Evolutionary conservation across 2,329 filamentous ascomycete genomes (phyloP).

Genomic region (Sodiomyces alkalinus): DNA sequence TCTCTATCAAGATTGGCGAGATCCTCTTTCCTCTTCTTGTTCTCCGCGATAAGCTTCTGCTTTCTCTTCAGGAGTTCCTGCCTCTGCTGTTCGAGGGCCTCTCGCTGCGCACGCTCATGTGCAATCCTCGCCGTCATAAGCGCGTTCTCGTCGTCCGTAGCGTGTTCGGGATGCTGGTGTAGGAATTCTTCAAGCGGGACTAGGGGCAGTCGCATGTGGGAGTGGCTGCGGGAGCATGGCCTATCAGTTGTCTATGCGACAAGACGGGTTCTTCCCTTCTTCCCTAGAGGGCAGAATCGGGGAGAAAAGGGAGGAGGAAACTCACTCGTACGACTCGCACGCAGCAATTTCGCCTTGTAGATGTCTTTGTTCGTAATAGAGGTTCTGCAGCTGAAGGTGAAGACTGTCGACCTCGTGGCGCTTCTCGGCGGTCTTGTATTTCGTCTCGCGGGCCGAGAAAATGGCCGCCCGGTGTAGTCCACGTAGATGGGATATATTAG

Average conservation of each 20-base stretch:
- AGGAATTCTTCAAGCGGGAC: constrained; percentile 76
- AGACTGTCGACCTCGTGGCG: constrained; percentile 83
- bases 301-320: constrained; percentile 10
- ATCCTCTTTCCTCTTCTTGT: constrained; percentile 89
- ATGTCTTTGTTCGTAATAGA: constrained; percentile 92
- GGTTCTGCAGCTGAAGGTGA: constrained; percentile 84
- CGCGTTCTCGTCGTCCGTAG: constrained; percentile 57
- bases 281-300: not conserved
- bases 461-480: constrained; percentile 72
- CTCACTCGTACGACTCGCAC: constrained; percentile 84
- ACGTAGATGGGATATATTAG: constrained; percentile 66
- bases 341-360: constrained; percentile 78
- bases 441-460: constrained; percentile 70
- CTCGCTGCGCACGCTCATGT: constrained; percentile 73
- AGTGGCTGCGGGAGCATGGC: constrained; percentile 67
- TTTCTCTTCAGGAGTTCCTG: constrained; percentile 57
- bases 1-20: constrained; percentile 82
- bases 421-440: constrained; percentile 70
- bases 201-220: constrained; percentile 73
- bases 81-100: constrained; percentile 71
- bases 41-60: constrained; percentile 49
- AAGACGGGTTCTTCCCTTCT: not conserved
- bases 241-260: no score
- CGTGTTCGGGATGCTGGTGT: constrained; percentile 56
- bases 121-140: constrained; percentile 85